Evolutionary conservation across 805 yeast genomes (phyloP).

Genomic region (Komagataella phaffii): DNA sequence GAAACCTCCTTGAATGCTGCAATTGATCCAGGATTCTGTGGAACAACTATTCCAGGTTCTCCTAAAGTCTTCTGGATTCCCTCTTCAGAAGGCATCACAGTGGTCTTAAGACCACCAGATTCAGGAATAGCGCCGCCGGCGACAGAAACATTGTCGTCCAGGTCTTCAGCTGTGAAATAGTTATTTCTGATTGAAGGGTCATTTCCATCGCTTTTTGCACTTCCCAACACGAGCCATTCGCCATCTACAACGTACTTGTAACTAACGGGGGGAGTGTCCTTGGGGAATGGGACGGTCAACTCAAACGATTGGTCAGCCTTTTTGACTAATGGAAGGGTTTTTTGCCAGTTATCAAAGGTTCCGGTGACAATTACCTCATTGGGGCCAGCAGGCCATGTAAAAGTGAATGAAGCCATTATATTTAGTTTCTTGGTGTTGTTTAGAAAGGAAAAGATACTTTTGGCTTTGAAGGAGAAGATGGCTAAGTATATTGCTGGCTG

Average conservation of each 20-base stretch:
- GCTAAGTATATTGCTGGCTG: conserved; percentile 1
- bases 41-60: conserved; percentile 50
- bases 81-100: conserved; percentile 33
- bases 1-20: conserved; percentile 49
- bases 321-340: conserved; percentile 32
- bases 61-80: conserved; percentile 16
- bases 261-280: conserved; percentile 13
- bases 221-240: conserved; percentile 33
- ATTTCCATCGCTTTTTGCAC: conserved; percentile 29
- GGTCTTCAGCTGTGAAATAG: conserved; percentile 24
- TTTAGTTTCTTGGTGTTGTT: background rate
- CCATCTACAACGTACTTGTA: conserved; percentile 53
- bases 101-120: conserved; percentile 30
- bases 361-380: conserved; percentile 42
- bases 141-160: conserved; percentile 18
- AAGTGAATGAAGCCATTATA: conserved; percentile 12
- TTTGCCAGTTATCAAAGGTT: conserved; percentile 43
- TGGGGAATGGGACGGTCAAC: conserved; percentile 15
- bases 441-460: background rate
- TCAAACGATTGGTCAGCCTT: conserved; percentile 21
- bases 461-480: background rate
- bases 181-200: conserved; percentile 40
- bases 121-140: conserved; percentile 24
- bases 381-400: conserved; percentile 20
- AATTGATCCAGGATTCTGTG: conserved; percentile 48